phyloP scores from a whole-genome alignment of 768 basidiomycete genomes.

The Podaxis sp. region DNA sequence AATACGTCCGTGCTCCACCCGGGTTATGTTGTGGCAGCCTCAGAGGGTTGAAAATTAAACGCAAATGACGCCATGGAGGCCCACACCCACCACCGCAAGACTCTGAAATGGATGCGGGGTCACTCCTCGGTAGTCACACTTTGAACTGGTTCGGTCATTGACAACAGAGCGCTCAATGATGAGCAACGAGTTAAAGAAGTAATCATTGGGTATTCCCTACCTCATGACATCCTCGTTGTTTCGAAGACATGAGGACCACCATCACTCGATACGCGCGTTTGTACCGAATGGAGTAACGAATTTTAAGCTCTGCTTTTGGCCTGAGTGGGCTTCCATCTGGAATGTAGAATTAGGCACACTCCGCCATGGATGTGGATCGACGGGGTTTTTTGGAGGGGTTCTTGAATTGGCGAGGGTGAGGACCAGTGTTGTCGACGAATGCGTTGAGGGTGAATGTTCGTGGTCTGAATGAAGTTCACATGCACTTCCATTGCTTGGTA shows the following conservation, averaged over 20 bases:
- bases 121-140: not conserved
- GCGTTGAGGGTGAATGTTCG: not conserved
- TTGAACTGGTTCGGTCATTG: not conserved
- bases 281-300: not conserved
- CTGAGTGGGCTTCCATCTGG: not conserved
- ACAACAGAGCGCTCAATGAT: not conserved
- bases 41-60: not conserved
- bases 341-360: not conserved
- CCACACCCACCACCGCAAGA: not conserved
- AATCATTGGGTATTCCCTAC: not conserved
- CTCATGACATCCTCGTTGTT: slow-evolving; percentile 11
- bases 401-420: not conserved
- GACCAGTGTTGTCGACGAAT: not conserved
- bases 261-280: not conserved
- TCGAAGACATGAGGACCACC: not conserved
- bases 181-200: not conserved
- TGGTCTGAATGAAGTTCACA: not conserved
- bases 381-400: not conserved
- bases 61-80: not conserved
- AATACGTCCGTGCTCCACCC: too few relatives aligned
- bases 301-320: not conserved
- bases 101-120: not conserved
- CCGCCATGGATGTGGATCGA: not conserved
- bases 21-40: too few relatives aligned
- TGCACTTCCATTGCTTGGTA: not conserved